Evolutionary conservation across 257 asterid genomes (phyloP).

Genomic region (Solanum corneliomulleri): DNA sequence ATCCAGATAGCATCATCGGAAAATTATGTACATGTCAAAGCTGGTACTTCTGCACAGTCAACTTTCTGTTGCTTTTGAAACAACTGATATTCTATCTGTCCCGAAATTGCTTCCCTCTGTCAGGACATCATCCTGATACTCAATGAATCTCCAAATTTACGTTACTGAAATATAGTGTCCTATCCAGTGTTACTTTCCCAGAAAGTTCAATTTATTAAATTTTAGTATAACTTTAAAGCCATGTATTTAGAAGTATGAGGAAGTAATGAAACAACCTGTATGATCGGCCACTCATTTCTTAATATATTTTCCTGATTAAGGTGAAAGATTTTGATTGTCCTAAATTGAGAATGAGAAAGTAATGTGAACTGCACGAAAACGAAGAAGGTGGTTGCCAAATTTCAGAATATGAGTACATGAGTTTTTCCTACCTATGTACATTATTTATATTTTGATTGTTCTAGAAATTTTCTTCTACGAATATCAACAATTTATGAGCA

Average conservation of each 20-base stretch:
- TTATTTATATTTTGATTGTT: neutral
- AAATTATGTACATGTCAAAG: neutral
- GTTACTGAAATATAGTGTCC: neutral
- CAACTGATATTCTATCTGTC: neutral
- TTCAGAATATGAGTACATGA: neutral
- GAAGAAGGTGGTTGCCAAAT: neutral
- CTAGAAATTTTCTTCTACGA: neutral
- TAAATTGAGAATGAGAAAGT: neutral
- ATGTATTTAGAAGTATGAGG: neutral
- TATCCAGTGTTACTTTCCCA: neutral
- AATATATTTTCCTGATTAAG: neutral
- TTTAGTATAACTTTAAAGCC: neutral
- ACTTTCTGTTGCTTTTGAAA: neutral
- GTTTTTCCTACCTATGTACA: neutral
- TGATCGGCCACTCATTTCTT: neutral
- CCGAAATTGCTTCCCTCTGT: neutral
- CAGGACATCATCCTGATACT: neutral
- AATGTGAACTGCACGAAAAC: neutral
- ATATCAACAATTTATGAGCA: neutral
- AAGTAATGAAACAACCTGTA: neutral
- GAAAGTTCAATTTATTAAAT: neutral
- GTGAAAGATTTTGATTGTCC: neutral
- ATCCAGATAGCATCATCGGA: neutral
- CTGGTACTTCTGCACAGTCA: neutral
- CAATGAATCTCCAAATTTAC: neutral